Base-by-base conservation (phyloP, 495 filamentous ascomycete genomes). In the Recurvomyces mirabilis region DNA sequence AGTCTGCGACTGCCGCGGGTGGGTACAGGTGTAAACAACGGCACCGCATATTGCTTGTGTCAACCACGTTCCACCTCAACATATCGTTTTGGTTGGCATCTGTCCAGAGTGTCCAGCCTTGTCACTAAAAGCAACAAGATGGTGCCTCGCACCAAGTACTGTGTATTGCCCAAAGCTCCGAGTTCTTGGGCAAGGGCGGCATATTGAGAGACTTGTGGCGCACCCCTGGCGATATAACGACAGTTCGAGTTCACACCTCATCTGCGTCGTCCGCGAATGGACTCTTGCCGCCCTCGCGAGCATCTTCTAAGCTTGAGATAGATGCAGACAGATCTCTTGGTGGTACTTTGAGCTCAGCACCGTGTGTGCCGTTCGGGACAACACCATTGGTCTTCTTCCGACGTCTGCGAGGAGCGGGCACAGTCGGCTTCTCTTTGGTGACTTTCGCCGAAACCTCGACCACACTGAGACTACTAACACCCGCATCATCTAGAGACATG, bases 401-500 rank as follows among this genome's bases (percentile, higher is more conserved):
- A 15, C 34, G 26, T 20, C 51, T 29, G 29, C 51, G 21, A 18
- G 51, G 51, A 22, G 51, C 51, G 11, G 51, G 51, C 14, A 49
- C 51, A 14, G 20, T 46, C 9, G 51, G 51, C 30, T 53, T 53
- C 46, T 53, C 46, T 30, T 49, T 49, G 18, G 46, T 41, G 21
- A 54, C 31, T 18, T 54, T 50, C 15, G 51, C 46, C n/a, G 46
- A 25, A 23, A 57, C 47, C 3, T 57, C 54, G 11, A 42, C 47
- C 12, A 57, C 52, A 24, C 54, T 57, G 15, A 57, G 38, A 45
- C 34, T 55, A 26, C 54, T 57, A 1, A 38, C 43, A 25, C 52
- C 41, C n/a, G 54, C 54, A 4, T 52, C 63, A 15, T 68, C 68
- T 7, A 73, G 51, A 25, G 65, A 60, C 63, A 73, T 71, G 13